Evolutionary conservation across 2,329 filamentous ascomycete species (phyloP), one percentile per base, ranked within the genome.

Genomic region (Aureobasidium mangrovei): DNA sequence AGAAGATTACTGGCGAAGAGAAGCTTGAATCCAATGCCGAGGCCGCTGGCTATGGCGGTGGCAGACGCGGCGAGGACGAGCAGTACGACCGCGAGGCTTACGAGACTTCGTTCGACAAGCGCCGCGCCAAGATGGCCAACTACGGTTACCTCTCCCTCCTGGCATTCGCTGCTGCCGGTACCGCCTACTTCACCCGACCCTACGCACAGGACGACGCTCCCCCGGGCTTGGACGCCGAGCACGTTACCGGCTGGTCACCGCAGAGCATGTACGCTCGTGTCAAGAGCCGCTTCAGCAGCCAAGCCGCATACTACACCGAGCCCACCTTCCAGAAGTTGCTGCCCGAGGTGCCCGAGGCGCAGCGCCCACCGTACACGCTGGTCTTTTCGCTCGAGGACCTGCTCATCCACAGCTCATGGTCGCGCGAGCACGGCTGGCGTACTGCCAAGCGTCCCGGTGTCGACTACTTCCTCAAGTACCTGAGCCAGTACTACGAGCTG

Each of bases 401-500:
- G 63, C 79, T 98, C 53, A 83, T 98, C 31, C 91, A 96, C 73
- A 95, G 88, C 66, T 89, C 95, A 68, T 98, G 93, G 93, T 82
- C 83, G 27, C 82, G 91, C 55, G 88, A 97, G 68, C 86, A 96
- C 66, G 93, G 93, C 56, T 98, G 93, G 90, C 83, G 91, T 61
- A 80, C 94, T 58, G 93, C 93, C 29, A 98, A 98, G 76, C 82
- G 93, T 47, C 93, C 93, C 35, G 93, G 93, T 43, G 81, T 94
- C 58, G 93, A 98, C 73, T 98, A 98, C 75, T 98, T 98, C 75
- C 75, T 98, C 60, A 88, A 88, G 66, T 98, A 98, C 70, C 80
- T 98, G 46, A 91, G 88, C 72, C 91, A 96, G 70, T 97, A 98
- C 78, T 98, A 96, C 68, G 93, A 98, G 71, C 78, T 98, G 53